A percentile compares a stretch with the other conserved stretches of the same genome.
These are phyloP conservation scores for Kluyveromyces starmeri DNA, from an alignment of 805 yeast genomes.

Conservation along the genomic window DNA sequence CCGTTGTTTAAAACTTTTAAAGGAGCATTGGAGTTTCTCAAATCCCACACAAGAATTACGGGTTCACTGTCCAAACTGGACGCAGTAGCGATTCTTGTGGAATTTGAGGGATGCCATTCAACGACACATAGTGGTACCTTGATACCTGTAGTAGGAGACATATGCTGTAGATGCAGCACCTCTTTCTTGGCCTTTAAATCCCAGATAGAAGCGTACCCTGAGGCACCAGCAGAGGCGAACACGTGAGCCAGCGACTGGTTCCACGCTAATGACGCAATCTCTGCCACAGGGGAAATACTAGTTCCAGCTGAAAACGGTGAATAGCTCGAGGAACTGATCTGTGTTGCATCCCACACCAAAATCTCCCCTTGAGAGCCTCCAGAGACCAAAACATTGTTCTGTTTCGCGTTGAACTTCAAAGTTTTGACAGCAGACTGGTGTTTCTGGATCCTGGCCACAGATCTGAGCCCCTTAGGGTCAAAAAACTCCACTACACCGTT, in stretches of 20 bases:
- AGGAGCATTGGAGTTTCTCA: conserved; percentile 90
- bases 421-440: conserved; percentile 67
- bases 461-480: conserved; percentile 39
- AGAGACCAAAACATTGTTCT: conserved; percentile 64
- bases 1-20: conserved; percentile 56
- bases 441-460: conserved; percentile 42
- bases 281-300: conserved; percentile 73
- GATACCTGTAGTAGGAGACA: conserved; percentile 39
- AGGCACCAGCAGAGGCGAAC: conserved; percentile 79
- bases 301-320: conserved; percentile 58
- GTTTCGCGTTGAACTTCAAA: conserved; percentile 69
- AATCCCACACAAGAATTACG: conserved; percentile 82
- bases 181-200: conserved; percentile 82
- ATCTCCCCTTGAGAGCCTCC: conserved; percentile 89
- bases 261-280: conserved; percentile 79
- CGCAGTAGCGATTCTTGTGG: conserved; percentile 83
- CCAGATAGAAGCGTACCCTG: conserved; percentile 89
- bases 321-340: conserved; percentile 32
- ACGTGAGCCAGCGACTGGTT: conserved; percentile 76
- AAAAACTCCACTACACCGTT: conserved; percentile 72
- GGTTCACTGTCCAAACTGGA: conserved; percentile 76
- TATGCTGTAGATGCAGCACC: conserved; percentile 74
- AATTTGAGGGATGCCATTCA: conserved; percentile 89
- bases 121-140: conserved; percentile 71
- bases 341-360: conserved; percentile 79